These are phyloP conservation scores for Fusarium marasasianum DNA, from an alignment of 2,329 filamentous ascomycete genomes.

Conservation along the genomic window DNA sequence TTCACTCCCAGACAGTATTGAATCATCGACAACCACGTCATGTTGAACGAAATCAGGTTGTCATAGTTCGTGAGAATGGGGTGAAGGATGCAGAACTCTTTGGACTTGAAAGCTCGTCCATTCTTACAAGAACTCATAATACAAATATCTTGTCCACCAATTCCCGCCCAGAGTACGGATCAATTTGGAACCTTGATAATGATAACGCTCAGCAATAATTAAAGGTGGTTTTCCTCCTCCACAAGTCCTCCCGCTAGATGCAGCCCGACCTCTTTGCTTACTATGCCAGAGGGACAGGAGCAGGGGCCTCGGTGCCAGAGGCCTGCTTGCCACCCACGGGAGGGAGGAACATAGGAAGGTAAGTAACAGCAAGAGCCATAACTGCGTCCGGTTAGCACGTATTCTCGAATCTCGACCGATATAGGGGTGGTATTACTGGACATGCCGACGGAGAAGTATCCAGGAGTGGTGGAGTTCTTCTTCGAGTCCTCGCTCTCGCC, in stretches of 20 bases:
- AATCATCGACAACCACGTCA: not conserved
- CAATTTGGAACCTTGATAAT: not conserved
- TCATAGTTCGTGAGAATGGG: not conserved
- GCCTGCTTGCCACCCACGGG: conserved; percentile 45
- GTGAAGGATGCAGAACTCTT: not conserved
- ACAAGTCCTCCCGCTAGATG: not conserved
- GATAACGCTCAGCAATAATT: conserved; percentile 20
- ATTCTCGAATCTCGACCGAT: not conserved
- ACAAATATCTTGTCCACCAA: not conserved
- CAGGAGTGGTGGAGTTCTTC: conserved; percentile 73
- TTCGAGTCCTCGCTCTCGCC: conserved; percentile 75
- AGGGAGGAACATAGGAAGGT: conserved; percentile 62
- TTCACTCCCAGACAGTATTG: not conserved
- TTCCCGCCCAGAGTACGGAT: not conserved
- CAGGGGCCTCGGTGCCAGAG: conserved; percentile 48
- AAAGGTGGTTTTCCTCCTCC: not conserved
- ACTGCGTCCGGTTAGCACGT: conserved; percentile 52
- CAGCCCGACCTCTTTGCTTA: not conserved
- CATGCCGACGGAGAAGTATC: conserved; percentile 80
- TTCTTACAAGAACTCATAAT: conserved; percentile 5
- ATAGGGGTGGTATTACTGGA: conserved; percentile 64
- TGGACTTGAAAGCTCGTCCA: not conserved
- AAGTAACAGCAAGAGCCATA: conserved; percentile 66
- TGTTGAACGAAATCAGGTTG: too few relatives aligned
- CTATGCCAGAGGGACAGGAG: conserved; percentile 32